Evolutionary conservation across 2,329 filamentous ascomycete genomes (phyloP).

Genomic region (Phialophora macrospora): DNA sequence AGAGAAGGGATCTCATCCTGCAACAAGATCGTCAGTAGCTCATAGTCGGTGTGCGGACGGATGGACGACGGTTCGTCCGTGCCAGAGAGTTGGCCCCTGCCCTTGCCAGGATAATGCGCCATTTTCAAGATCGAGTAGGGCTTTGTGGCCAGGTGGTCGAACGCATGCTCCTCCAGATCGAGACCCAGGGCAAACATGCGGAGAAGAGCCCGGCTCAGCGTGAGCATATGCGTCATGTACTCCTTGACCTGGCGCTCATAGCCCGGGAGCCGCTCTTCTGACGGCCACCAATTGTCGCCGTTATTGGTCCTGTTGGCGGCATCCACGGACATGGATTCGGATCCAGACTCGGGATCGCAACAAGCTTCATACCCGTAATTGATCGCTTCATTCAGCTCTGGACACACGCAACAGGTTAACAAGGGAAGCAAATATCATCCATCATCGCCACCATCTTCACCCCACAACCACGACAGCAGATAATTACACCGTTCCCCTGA

Average conservation of each 20-base stretch:
- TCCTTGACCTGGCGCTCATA: slow-evolving; percentile 21
- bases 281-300: slow-evolving; percentile 31
- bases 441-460: no score
- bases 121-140: slow-evolving; percentile 55
- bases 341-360: slow-evolving; percentile 20
- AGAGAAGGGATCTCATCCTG: slow-evolving; percentile 59
- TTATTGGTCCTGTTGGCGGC: slow-evolving; percentile 10
- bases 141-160: slow-evolving; percentile 59
- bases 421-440: not conserved
- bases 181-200: slow-evolving; percentile 61
- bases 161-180: slow-evolving; percentile 59
- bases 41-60: slow-evolving; percentile 57
- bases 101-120: slow-evolving; percentile 51
- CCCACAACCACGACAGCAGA: not conserved
- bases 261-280: slow-evolving; percentile 25
- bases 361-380: slow-evolving; percentile 32
- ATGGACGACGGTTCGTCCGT: slow-evolving; percentile 39
- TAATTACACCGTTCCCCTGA: not conserved
- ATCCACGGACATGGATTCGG: not conserved
- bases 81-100: slow-evolving; percentile 38
- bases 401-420: not conserved
- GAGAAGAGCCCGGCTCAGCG: slow-evolving; percentile 58
- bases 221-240: slow-evolving; percentile 43
- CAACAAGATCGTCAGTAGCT: slow-evolving; percentile 59
- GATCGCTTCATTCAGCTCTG: slow-evolving; percentile 33